Conservation (phyloP, 331 rosid species). For the Spiraea crenata region DNA sequence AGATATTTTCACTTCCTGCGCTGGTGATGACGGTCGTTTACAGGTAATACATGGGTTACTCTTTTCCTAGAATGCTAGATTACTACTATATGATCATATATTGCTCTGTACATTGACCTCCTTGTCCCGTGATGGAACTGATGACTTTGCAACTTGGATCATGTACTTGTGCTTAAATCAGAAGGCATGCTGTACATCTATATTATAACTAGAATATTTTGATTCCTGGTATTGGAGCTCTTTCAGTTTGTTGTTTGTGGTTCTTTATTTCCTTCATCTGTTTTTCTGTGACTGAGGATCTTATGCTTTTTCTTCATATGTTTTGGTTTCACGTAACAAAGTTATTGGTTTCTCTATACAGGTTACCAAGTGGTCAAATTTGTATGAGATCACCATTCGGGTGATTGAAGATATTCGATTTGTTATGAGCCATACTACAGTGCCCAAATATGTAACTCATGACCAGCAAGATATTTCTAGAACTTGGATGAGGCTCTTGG, state of each 20-base stretch:
- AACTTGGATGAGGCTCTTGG: constrained; percentile 83
- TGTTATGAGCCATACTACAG: constrained; percentile 84
- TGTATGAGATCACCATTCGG: constrained; percentile 70
- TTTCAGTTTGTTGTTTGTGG: background rate
- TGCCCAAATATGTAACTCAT: constrained; percentile 66
- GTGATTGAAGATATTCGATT: constrained; percentile 92
- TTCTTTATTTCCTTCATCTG: background rate
- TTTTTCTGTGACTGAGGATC: too few relatives aligned
- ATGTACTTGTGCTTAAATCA: background rate
- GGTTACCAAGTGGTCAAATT: constrained; percentile 64
- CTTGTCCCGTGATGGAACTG: background rate
- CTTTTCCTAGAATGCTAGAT: constrained; percentile 9
- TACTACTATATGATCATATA: background rate
- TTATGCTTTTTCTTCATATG: too few relatives aligned
- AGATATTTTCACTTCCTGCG: constrained; percentile 74
- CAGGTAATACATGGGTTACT: constrained; percentile 52
- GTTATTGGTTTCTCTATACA: constrained; percentile 27
- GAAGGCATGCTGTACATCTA: background rate
- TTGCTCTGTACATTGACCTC: constrained; percentile 9
- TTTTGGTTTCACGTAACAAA: too few relatives aligned
- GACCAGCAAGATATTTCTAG: constrained; percentile 74
- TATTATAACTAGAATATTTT: constrained; percentile 3
- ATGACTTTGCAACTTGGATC: constrained; percentile 13
- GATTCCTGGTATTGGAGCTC: background rate
- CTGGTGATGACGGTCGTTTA: constrained; percentile 58